Conservation (phyloP, 2,329 filamentous ascomycete species). For the Claviceps sp. region DNA sequence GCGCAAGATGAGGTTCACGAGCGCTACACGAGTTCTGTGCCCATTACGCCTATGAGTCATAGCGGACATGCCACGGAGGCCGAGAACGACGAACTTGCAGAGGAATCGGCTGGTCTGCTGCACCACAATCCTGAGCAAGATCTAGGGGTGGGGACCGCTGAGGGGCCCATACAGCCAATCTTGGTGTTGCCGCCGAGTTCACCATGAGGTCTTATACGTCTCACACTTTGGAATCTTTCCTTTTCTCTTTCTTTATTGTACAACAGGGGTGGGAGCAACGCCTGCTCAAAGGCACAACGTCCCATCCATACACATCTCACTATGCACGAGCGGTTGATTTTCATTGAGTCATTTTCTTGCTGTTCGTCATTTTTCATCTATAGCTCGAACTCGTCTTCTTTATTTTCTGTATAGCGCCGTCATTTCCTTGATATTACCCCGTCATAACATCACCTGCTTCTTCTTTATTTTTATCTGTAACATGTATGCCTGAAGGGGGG, state of each 20-base stretch:
- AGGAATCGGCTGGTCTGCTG: conserved; percentile 33
- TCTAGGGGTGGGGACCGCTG: conserved; percentile 25
- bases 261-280: background rate
- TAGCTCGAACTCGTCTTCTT: background rate
- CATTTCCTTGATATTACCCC: background rate
- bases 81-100: conserved; percentile 29
- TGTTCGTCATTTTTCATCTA: background rate
- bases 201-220: background rate
- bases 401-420: conserved; percentile 6
- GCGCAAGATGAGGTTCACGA: conserved; percentile 42
- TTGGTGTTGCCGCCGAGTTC: background rate
- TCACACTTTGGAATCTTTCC: background rate
- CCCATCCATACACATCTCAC: background rate
- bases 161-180: conserved; percentile 23
- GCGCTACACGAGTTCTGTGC: conserved; percentile 22
- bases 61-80: conserved; percentile 26
- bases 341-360: conserved; percentile 7
- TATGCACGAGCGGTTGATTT: conserved; percentile 5
- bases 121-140: conserved; percentile 22
- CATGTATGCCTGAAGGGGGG: background rate
- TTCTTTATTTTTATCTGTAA: background rate
- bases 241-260: no score
- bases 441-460: background rate
- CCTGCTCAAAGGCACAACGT: background rate
- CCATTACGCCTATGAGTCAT: conserved; percentile 21